Evolutionary conservation across 2,329 filamentous ascomycete genomes (phyloP), one percentile per base, ranked within the genome.

Genomic region (Parastagonospora avenae): DNA sequence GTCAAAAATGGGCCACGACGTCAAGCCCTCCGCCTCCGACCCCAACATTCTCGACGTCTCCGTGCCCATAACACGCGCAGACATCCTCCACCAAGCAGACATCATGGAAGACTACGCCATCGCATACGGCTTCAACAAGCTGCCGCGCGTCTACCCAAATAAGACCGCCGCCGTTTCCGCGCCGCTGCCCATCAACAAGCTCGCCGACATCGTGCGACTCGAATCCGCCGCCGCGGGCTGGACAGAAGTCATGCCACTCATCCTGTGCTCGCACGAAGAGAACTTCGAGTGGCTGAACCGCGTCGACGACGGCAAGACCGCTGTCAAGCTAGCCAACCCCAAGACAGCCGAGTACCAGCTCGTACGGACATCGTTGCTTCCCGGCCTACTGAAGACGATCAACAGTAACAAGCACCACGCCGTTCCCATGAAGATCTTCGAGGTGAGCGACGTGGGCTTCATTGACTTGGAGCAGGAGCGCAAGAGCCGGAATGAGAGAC

Each of bases 71-170:
- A 97, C 92, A 40, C 86, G 94, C 56, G 93, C 94, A 41, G 94
- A 99, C 74, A 88, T 99, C 36, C 86, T 99, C 29, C 94, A 99
- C 75, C 90, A 97, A 71, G 95, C 92, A 66, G 94, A 99, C 72
- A 90, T 99, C 62, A 99, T 99, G 93, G 94, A 99, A 78, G 95
- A 99, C 71, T 87, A 95, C 15, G 94, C 92, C 35, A 94, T 99
- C 59, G 92, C 91, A 46, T 97, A 97, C 74, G 94, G 95, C 60
- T 99, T 96, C 84, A 99, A 99, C 82, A 91, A 90, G 57, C 87
- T 99, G 14, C 92, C 93, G 1, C 88, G 92, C 45, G 86, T 88
- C 42, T 91, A 93, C 68, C 92, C 92, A 8, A 92, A 87, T 74
- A 92, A 92, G 70, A 89, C 90, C 19, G 89, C 88, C 48, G 94